Evolutionary conservation across 805 yeast genomes (phyloP), one percentile per base, ranked within the genome.

Genomic region (Metschnikowia lochheadii): DNA sequence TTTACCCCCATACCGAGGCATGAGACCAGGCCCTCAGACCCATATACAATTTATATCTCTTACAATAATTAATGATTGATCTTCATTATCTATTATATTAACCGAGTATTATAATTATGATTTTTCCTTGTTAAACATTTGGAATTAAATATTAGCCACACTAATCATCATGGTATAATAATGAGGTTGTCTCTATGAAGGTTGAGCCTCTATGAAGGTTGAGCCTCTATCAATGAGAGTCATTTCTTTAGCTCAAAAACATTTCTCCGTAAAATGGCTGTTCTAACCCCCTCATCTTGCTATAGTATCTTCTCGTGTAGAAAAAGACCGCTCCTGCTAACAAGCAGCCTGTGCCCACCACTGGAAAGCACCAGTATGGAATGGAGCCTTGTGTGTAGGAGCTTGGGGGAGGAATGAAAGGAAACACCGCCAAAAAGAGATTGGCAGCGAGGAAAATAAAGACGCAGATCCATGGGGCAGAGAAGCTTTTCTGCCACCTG

Each of bases 281-380:
- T 18, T 46, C 38, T 38, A 39, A 17, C 21, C 53, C 56, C 53
- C 41, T 34, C 11, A 29, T 10, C 29, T 40, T 29, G 49, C 48
- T 46, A 43, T 54, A 46, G 42, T 46, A 43, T 3, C 44, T 51
- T 15, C 64, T 49, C 2, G 41, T 39, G 17, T 47, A 60, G 51
- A 34, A 63, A 46, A 63, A 63, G 8, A 70, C 54, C 0, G 64
- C 79, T 5, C 85, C 84, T 13, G 68, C 39, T 0, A 65, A 47
- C 35, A 80, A 57, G 5, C 78, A 77, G 2, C 74, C 63, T 1
- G 80, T 66, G 0, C 85, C 83, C 14, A 81, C 77, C 5, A 75
- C 68, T 0, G 85, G 84, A 57, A 80, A 79, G n/a, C 80, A 75
- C 72, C 77, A 82, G 56, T 78, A 82, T 1, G 85, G 84, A 47